Conservation (phyloP, 179 eudicot genomes). For the Silene coronaria region DNA sequence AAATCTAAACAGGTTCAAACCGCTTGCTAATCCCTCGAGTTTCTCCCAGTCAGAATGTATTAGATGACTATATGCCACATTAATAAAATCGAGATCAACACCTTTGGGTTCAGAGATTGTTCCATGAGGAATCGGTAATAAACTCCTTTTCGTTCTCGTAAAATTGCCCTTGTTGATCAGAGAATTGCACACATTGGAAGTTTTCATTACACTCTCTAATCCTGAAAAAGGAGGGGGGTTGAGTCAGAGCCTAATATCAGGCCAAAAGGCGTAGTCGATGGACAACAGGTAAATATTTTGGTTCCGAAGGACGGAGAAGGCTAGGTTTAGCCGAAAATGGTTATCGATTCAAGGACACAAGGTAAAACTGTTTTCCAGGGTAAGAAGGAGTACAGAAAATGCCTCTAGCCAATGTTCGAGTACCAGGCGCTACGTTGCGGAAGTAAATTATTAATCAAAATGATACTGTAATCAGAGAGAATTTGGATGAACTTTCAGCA, state of each 20-base stretch:
- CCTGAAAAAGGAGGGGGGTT: not conserved
- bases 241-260: too few species aligned
- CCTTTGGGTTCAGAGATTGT: constrained; percentile 62
- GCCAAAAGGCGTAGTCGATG: too few species aligned
- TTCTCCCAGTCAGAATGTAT: constrained; percentile 70
- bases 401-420: too few species aligned
- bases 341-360: too few species aligned
- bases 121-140: constrained; percentile 65
- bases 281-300: too few species aligned
- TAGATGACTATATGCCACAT: constrained; percentile 73
- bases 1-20: constrained; percentile 47
- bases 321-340: too few species aligned
- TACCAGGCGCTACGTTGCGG: too few species aligned
- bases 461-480: not conserved
- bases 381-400: too few species aligned
- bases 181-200: constrained; percentile 13
- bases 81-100: constrained; percentile 72
- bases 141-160: constrained; percentile 24
- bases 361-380: too few species aligned
- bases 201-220: constrained; percentile 15
- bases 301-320: too few species aligned
- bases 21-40: constrained; percentile 40
- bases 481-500: not conserved
- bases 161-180: constrained; percentile 17
- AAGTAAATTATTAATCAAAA: not conserved